Base-by-base conservation (phyloP, 345 rosid genomes). In the Gossypium turneri region DNA sequence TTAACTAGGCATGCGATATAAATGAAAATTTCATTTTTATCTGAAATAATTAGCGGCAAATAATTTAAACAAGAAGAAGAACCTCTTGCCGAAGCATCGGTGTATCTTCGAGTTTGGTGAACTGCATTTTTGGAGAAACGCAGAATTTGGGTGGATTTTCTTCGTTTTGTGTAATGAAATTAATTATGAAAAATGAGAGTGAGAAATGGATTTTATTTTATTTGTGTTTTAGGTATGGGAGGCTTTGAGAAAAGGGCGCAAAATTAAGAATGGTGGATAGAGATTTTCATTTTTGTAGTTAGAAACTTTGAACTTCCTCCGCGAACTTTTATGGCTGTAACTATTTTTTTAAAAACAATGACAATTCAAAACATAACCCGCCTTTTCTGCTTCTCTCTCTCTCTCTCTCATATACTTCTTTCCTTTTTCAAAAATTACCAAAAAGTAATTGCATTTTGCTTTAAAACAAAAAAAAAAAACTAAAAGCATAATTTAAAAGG, bases 81-180 rank as follows among this genome's bases (percentile, higher is more conserved):
- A 91, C 94, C 97, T 91, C 91, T 75, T 89, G 97, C 45, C 97
- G 88, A 70, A 91, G 86, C 97, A 91, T 91, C 43, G 97, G 97
- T 45, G 97, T 89, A 81, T 91, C 97, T 70, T 91, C 97, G 63
- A 91, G 97, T 81, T 84, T 88, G 5, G 91, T 13, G 86, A 91
- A 91, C 71, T 86, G 81, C 92, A 91, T 89, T 47, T 51, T 66
- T 20, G 48, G 13, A 20, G 74, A 16, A 62, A 63, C 19, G 9
- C 74, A 29, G 70, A 76, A 68, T 64, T 66, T 24, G 43, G 16
- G 15, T 50, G 48, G 69, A 13, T 73, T 70, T 73, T 81, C 57
- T 12, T 67, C 67, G 78, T 53, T 64, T 48, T 8, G 2, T 16
- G 63, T 27, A 41, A 68, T n/a, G n/a, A 27, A 67, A n/a, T 27